Conservation (phyloP, 1,139 yeast genomes). For the Pichia sp. region DNA sequence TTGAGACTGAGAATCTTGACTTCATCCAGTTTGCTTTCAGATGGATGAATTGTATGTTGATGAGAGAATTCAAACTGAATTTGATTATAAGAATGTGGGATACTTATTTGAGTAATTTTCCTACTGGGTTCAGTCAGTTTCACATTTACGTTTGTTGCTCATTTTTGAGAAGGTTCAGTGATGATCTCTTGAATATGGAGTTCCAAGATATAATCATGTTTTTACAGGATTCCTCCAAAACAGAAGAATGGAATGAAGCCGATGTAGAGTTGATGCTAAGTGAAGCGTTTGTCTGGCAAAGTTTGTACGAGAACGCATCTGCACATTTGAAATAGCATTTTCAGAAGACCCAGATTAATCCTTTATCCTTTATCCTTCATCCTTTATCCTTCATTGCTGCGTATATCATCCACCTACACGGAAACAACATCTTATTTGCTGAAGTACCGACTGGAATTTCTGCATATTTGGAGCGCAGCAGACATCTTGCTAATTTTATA, state of each 20-base stretch:
- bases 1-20: constrained; percentile 74
- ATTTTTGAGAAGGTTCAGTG: constrained; percentile 79
- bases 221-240: constrained; percentile 76
- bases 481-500: no score
- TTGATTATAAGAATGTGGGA: constrained; percentile 96
- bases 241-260: constrained; percentile 75
- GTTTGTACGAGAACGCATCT: constrained; percentile 78
- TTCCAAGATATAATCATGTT: constrained; percentile 91
- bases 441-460: no score
- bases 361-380: neutral
- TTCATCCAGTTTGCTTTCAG: constrained; percentile 92
- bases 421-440: no score
- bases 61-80: constrained; percentile 81
- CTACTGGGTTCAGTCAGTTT: constrained; percentile 83
- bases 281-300: constrained; percentile 96
- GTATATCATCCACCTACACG: neutral
- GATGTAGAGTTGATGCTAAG: constrained; percentile 88
- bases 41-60: constrained; percentile 97
- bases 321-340: constrained; percentile 52
- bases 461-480: no score
- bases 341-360: neutral
- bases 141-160: constrained; percentile 99
- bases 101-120: constrained; percentile 83
- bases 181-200: constrained; percentile 73
- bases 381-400: neutral